Evolutionary conservation across 2,329 filamentous ascomycete genomes (phyloP).

Genomic region (Monilinia laxa): DNA sequence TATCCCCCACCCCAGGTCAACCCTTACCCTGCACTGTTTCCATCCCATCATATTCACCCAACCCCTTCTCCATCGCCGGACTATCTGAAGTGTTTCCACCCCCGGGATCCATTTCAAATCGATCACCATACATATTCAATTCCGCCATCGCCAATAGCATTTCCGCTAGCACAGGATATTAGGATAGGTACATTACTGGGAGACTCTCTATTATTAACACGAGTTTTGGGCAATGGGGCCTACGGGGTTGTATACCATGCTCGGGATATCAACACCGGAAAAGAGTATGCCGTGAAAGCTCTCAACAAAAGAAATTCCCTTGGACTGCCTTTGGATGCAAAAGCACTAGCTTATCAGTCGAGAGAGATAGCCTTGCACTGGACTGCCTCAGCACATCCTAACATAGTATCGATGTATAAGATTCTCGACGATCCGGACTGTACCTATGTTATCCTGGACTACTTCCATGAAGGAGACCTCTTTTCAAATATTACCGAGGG

Average conservation of each 20-base stretch:
- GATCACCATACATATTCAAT: constrained; percentile 31
- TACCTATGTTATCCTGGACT: constrained; percentile 95
- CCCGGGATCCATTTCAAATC: constrained; percentile 11
- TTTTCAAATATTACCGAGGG: constrained; percentile 97
- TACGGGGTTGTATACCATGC: constrained; percentile 96
- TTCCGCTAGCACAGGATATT: constrained; percentile 59
- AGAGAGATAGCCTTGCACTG: constrained; percentile 92
- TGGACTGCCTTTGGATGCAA: constrained; percentile 70
- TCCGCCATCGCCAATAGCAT: constrained; percentile 26
- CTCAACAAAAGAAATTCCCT: constrained; percentile 84
- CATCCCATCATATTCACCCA: constrained; percentile 11
- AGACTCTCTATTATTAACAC: constrained; percentile 66
- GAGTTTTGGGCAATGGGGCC: constrained; percentile 86
- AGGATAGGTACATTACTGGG: constrained; percentile 81
- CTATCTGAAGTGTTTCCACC: not conserved
- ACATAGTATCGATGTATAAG: constrained; percentile 90
- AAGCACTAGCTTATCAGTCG: constrained; percentile 87
- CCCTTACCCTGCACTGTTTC: not conserved
- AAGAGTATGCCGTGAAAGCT: constrained; percentile 92
- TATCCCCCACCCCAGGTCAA: constrained; percentile 10
- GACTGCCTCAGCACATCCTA: constrained; percentile 81
- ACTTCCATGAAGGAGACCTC: constrained; percentile 92
- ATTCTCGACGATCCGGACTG: constrained; percentile 90
- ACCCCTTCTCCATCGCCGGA: constrained; percentile 14
- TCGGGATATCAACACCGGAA: constrained; percentile 68